These are phyloP conservation scores for Pseudogymnoascus sp. DNA, from an alignment of 2,329 filamentous ascomycete species.

Conservation along the genomic window DNA sequence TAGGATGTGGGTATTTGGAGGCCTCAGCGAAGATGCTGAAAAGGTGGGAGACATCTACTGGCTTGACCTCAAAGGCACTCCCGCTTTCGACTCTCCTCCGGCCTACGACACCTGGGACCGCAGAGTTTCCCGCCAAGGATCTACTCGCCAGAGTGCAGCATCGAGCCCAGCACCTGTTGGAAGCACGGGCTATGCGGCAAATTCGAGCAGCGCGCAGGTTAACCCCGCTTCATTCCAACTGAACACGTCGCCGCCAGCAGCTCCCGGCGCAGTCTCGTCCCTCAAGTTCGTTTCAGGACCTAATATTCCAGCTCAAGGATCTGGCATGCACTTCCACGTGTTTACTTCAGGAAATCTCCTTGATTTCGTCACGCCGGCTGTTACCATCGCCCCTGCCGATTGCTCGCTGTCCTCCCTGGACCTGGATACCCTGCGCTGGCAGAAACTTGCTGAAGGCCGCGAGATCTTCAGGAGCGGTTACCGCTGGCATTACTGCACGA, in stretches of 20 bases:
- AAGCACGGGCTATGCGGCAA: slow-evolving; percentile 58
- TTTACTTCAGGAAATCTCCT: slow-evolving; percentile 89
- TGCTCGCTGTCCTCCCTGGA: slow-evolving; percentile 89
- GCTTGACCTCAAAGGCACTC: slow-evolving; percentile 87
- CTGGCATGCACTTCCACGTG: slow-evolving; percentile 90
- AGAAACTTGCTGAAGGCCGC: slow-evolving; percentile 86
- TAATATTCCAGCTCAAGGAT: slow-evolving; percentile 78
- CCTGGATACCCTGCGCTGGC: slow-evolving; percentile 81
- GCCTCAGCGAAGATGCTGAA: slow-evolving; percentile 92
- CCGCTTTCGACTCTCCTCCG: slow-evolving; percentile 70
- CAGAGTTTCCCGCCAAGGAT: slow-evolving; percentile 31
- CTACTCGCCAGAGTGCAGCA: slow-evolving; percentile 44
- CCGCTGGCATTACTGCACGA: slow-evolving; percentile 96
- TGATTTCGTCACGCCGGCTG: slow-evolving; percentile 88
- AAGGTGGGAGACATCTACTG: slow-evolving; percentile 95
- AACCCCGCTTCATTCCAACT: slow-evolving; percentile 60
- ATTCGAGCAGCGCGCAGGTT: slow-evolving; percentile 60
- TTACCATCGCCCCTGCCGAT: slow-evolving; percentile 77
- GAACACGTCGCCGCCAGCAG: slow-evolving; percentile 70
- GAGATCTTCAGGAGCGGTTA: slow-evolving; percentile 91
- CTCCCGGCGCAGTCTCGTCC: slow-evolving; percentile 82
- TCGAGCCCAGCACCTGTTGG: slow-evolving; percentile 46
- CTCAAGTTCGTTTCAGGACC: slow-evolving; percentile 84
- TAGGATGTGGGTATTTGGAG: slow-evolving; percentile 93
- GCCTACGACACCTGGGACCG: slow-evolving; percentile 45